Evolutionary conservation across 805 yeast genomes (phyloP).

Genomic region (Metschnikowia colocasiae): DNA sequence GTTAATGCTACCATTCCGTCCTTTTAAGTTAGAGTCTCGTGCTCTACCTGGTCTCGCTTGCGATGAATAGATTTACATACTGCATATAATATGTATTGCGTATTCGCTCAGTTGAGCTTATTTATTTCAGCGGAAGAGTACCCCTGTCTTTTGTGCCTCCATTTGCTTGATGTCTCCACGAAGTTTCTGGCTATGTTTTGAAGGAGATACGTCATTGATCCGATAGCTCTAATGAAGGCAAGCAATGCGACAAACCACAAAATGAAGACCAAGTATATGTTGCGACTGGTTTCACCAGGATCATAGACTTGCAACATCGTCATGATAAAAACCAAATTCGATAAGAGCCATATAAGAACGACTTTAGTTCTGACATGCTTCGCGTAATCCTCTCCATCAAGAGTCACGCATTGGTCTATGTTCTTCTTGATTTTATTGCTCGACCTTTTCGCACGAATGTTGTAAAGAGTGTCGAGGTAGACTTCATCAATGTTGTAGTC

Average conservation of each 20-base stretch:
- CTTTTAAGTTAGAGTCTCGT: not conserved
- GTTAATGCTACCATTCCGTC: conserved; percentile 42
- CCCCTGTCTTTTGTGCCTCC: conserved; percentile 40
- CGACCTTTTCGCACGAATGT: conserved; percentile 67
- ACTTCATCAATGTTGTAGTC: conserved; percentile 83
- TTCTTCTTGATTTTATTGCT: conserved; percentile 42
- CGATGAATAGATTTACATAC: not conserved
- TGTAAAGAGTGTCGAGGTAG: conserved; percentile 69
- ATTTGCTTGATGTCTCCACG: conserved; percentile 39
- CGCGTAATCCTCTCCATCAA: conserved; percentile 77
- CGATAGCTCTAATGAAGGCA: conserved; percentile 76
- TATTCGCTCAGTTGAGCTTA: conserved; percentile 24
- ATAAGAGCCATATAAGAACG: conserved; percentile 90
- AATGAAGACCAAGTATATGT: conserved; percentile 77
- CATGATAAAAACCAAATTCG: conserved; percentile 79
- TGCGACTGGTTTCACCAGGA: conserved; percentile 53
- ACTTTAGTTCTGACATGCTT: conserved; percentile 93
- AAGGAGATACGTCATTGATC: conserved; percentile 68
- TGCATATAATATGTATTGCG: not conserved
- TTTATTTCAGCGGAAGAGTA: conserved; percentile 33
- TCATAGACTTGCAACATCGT: conserved; percentile 79
- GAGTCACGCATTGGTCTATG: conserved; percentile 21
- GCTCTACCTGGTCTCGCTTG: not conserved
- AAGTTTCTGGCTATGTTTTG: conserved; percentile 35
- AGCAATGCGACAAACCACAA: conserved; percentile 90